Evolutionary conservation across 2,329 filamentous ascomycete genomes (phyloP), one percentile per base, ranked within the genome.

Genomic region (Rhynchosporium agropyri): DNA sequence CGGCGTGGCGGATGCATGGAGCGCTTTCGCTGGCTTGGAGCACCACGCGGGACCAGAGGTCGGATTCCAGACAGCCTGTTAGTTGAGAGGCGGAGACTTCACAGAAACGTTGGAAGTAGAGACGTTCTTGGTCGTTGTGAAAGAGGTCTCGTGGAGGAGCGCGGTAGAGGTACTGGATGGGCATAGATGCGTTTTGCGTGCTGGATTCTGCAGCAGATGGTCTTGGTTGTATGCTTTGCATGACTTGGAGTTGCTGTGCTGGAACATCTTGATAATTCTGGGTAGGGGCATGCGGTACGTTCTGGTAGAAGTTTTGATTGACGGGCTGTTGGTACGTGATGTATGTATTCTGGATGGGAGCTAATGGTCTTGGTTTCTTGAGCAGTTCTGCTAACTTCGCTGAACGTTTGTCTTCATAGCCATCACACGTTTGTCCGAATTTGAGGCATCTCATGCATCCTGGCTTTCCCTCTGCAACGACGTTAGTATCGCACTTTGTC

Each of bases 41-140:
- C 3, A 68, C 60, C 13, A 64, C 53, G 7, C 54, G 50, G 8
- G 45, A 61, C 63, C 63, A 68, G 54, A 68, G 60, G 1, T 54
- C 58, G 10, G 46, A 26, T 46, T 63, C 57, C 26, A 58, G 49
- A 29, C 51, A 61, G 10, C 63, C 64, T 20, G 63, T 58, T 26
- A 68, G 63, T 49, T 63, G 57, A 0, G n/a, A 28, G 7, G 60
- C 64, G 3, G 66, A 64, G 15, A 64, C 49, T 12, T 62, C 60
- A 13, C 60, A 63, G 59, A 65, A 67, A 15, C 56, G 56, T 53
- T 68, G 64, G 54, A 68, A 68, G 45, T 63, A 63, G 29, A 49
- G 55, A 15, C 60, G 62, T 55, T 68, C 66, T 43, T 61, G 13
- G 43, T 58, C 61, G 33, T 65, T 65, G 31, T 46, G 15, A 43